A percentile compares a stretch with the other conserved stretches of the same genome.
These are phyloP conservation scores for Aurantiochytrium sp. DNA, from an alignment of 108 stramenopile genomes.

Conservation along the genomic window DNA sequence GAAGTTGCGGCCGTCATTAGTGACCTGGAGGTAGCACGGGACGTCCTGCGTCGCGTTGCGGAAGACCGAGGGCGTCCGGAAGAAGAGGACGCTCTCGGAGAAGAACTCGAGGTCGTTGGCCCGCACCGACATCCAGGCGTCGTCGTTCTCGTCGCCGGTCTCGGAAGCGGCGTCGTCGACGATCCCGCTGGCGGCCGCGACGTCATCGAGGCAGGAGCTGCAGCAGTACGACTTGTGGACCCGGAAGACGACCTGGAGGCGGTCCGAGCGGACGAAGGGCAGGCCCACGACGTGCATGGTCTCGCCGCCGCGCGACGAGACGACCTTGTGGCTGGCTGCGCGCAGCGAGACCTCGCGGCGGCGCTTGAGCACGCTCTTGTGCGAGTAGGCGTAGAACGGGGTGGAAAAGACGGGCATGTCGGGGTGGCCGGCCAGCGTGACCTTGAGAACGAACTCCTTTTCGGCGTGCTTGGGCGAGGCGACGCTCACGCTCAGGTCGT, in stretches of 20 bases:
- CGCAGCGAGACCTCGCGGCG: slow-evolving; percentile 21
- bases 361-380: slow-evolving; percentile 33
- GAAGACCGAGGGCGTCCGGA: neutral
- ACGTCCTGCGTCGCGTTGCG: neutral
- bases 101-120: neutral
- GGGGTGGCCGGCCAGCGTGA: neutral
- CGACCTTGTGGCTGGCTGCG: neutral
- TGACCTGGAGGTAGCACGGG: neutral
- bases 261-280: slow-evolving; percentile 17
- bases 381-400: neutral
- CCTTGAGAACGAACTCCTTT: slow-evolving; percentile 4
- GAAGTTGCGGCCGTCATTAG: slow-evolving; percentile 19
- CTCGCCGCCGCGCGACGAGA: neutral
- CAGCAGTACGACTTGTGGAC: neutral
- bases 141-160: neutral
- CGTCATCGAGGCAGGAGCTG: neutral
- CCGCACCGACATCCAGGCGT: neutral
- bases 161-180: neutral
- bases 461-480: slow-evolving; percentile 26
- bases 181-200: neutral
- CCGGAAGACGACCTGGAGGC: slow-evolving; percentile 3
- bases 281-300: slow-evolving; percentile 5
- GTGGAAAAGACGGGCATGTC: neutral
- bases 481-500: slow-evolving; percentile 22
- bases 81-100: slow-evolving; percentile 10